phyloP scores from a whole-genome alignment of 495 filamentous ascomycete species.

The Aspergillus wentii region DNA sequence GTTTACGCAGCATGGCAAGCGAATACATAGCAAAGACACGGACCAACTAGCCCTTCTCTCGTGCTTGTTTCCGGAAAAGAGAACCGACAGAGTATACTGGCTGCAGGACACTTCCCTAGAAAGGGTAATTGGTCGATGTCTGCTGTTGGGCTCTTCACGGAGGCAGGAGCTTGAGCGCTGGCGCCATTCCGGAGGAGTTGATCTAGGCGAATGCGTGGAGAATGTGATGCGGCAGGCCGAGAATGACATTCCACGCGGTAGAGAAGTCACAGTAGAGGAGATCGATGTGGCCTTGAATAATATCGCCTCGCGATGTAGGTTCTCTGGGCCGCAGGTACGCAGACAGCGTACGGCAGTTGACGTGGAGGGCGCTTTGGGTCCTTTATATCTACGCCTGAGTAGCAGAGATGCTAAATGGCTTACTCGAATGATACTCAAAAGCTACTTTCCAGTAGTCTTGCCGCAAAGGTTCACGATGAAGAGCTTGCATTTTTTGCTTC shows the following conservation, averaged over 20 bases:
- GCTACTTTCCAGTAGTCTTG: conserved; percentile 57
- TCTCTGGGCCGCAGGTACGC: conserved; percentile 62
- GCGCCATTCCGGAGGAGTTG: conserved; percentile 49
- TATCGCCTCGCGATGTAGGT: conserved; percentile 62
- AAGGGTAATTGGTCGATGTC: conserved; percentile 56
- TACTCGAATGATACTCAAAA: conserved; percentile 75
- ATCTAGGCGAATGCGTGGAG: conserved; percentile 68
- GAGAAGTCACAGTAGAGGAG: conserved; percentile 64
- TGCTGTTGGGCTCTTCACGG: conserved; percentile 55
- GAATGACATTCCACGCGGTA: conserved; percentile 29
- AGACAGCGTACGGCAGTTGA: conserved; percentile 36
- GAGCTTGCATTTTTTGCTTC: conserved; percentile 52
- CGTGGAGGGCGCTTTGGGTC: conserved; percentile 43
- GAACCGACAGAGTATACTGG: conserved; percentile 70
- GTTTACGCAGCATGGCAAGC: conserved; percentile 52
- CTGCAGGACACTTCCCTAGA: conserved; percentile 57
- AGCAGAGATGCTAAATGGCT: conserved; percentile 85
- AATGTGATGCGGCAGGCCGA: conserved; percentile 60
- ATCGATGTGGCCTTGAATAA: conserved; percentile 60
- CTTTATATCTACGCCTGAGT: conserved; percentile 55
- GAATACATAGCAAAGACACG: conserved; percentile 46
- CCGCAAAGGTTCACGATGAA: conserved; percentile 41
- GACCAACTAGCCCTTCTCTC: conserved; percentile 61
- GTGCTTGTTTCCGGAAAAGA: conserved; percentile 66
- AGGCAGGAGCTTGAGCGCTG: conserved; percentile 59